Base-by-base conservation (phyloP, 1,284 basidiomycete genomes). In the Anthracocystis panici-leucophaei region DNA sequence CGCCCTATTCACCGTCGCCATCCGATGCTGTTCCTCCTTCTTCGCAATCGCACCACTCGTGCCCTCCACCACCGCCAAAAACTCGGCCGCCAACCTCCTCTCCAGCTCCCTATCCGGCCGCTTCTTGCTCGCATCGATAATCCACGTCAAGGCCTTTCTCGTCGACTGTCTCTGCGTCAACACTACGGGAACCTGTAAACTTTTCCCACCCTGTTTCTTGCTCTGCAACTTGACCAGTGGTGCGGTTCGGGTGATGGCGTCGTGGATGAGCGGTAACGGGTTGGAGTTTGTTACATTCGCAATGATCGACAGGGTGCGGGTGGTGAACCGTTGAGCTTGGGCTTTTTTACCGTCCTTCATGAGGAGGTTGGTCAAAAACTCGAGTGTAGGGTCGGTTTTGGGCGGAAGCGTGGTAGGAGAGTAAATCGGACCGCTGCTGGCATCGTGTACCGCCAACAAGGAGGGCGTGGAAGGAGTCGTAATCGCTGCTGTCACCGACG, bases 1-100 rank as follows among this genome's bases (percentile, higher is more conserved):
- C n/a, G 79, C 76, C 92, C 94, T 91, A 85, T 93, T 93, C 38
- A 92, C 88, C 88, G 91, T 92, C 1, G 91, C 94, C 41, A 89
- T 80, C 78, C 88, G 89, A 84, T 95, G 94, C 56, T 89, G 84
- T 58, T 85, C 82, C 52, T 85, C 82, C 71, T 84, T 84, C 56
- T 81, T 85, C 35, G 80, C 80, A 42, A 86, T 69, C 8, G 84
- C 85, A 38, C 78, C 79, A 45, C 76, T 80, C 38, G 82, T 82
- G 0, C 86, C 86, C 20, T 84, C 81, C 21, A 87, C 57, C 18
- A 87, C 84, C 9, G 81, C 83, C 21, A 87, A 33, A 35, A 87
- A 80, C 72, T 87, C 86, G 1, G 75, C 70, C 4, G 86, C 86
- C 31, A 87, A 57, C 33, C 86, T 71, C 40, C 68, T 80, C 12